Evolutionary conservation across 768 basidiomycete genomes (phyloP).

Genomic region (Chlorophyllum brunneum): DNA sequence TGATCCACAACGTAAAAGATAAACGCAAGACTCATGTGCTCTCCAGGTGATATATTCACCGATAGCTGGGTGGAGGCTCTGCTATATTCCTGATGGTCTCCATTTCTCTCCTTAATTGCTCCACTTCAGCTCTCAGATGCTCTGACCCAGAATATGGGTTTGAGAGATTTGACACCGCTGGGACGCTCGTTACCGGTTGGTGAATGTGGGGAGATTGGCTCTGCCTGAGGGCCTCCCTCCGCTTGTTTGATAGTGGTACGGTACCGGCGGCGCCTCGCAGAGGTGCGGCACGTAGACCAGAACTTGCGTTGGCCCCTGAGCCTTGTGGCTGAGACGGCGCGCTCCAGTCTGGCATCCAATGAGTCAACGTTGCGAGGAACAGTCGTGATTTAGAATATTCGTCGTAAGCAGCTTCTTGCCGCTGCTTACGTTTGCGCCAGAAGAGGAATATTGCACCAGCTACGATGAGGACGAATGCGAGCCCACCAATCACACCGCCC

Average conservation of each 20-base stretch:
- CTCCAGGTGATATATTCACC: not conserved
- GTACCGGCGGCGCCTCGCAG: not conserved
- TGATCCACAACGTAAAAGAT: slow-evolving; percentile 8
- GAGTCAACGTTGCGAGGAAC: not conserved
- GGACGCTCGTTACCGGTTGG: not conserved
- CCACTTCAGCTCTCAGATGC: slow-evolving; percentile 7
- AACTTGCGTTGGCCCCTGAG: not conserved
- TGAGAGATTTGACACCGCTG: not conserved
- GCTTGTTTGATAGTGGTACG: not conserved
- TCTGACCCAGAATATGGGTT: not conserved
- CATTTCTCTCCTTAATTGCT: slow-evolving; percentile 7
- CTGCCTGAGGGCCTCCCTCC: not conserved
- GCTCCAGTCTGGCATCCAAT: not conserved
- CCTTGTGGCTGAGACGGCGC: not conserved
- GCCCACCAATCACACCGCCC: slow-evolving; percentile 15
- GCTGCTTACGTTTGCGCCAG: slow-evolving; percentile 1
- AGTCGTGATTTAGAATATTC: not conserved
- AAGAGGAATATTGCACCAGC: not conserved
- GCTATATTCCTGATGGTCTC: not conserved
- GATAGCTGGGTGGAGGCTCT: not conserved
- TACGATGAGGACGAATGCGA: not conserved
- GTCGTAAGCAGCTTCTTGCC: not conserved
- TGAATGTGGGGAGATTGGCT: not conserved
- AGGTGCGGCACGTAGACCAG: not conserved
- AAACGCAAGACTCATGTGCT: not conserved